A percentile compares a stretch with the other conserved stretches of the same genome.
Conservation (phyloP, 116 monocot species). For the Cymodocea nodosa region DNA sequence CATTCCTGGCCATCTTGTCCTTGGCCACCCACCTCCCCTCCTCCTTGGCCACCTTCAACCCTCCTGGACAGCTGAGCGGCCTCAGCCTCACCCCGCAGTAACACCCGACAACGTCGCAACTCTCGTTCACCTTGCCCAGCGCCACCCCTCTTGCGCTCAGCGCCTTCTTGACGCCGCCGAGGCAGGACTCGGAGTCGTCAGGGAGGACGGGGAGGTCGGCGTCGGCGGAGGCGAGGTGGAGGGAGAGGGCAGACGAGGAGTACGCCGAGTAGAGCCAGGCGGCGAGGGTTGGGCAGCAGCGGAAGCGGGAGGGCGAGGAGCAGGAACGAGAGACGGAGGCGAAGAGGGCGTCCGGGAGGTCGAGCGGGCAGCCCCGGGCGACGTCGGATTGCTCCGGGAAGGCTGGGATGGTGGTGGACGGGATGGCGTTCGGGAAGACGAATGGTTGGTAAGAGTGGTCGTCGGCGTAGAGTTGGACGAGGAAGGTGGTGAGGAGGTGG, state of each 20-base stretch:
- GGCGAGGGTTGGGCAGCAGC: conserved; percentile 60
- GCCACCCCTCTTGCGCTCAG: conserved; percentile 28
- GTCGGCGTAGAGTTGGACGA: background rate
- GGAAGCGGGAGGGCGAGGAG: conserved; percentile 16
- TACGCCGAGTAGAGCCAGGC: conserved; percentile 60
- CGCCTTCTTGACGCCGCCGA: conserved; percentile 33
- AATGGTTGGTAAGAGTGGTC: conserved; percentile 8
- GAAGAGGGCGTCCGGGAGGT: conserved; percentile 38
- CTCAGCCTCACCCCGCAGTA: conserved; percentile 73
- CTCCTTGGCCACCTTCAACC: conserved; percentile 9
- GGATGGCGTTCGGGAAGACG: conserved; percentile 6
- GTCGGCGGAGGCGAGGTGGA: conserved; percentile 6
- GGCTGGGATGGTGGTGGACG: conserved; percentile 65
- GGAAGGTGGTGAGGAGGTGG: conserved; percentile 1
- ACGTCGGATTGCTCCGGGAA: conserved; percentile 63
- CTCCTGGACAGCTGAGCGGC: conserved; percentile 28
- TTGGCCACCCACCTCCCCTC: conserved; percentile 26
- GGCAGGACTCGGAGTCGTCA: conserved; percentile 75
- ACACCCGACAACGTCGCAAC: conserved; percentile 67
- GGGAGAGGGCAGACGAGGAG: conserved; percentile 25
- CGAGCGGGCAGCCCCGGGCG: conserved; percentile 34
- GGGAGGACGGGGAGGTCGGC: conserved; percentile 60
- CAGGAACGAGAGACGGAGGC: conserved; percentile 29
- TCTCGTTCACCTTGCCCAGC: conserved; percentile 48
- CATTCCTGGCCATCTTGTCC: conserved; percentile 7